A percentile compares a stretch with the other conserved stretches of the same genome.
phyloP scores from a whole-genome alignment of 306 rosid species.

The Vigna radiata region DNA sequence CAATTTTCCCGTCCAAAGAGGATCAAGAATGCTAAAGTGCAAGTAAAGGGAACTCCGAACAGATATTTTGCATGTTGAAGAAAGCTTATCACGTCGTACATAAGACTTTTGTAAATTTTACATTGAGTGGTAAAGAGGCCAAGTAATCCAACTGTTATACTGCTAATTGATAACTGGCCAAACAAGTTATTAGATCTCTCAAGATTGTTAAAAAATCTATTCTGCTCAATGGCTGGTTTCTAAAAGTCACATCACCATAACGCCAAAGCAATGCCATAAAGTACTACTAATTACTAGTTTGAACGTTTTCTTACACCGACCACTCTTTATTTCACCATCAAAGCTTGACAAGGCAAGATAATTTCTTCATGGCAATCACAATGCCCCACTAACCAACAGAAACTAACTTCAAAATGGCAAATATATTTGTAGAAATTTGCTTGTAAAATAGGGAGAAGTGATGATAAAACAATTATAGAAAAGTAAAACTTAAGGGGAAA shows the following conservation, averaged over 20 bases:
- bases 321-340: slow-evolving; percentile 25
- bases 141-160: slow-evolving; percentile 18
- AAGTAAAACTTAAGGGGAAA: neutral
- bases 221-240: slow-evolving; percentile 19
- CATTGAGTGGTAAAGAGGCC: slow-evolving; percentile 20
- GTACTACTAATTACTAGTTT: neutral
- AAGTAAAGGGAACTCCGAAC: neutral
- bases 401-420: slow-evolving; percentile 7
- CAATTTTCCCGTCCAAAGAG: neutral
- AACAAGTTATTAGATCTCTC: slow-evolving; percentile 31
- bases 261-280: slow-evolving; percentile 11
- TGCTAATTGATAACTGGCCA: slow-evolving; percentile 20
- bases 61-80: slow-evolving; percentile 10
- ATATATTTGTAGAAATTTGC: neutral
- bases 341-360: slow-evolving; percentile 13
- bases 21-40: neutral
- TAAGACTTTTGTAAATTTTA: neutral
- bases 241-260: slow-evolving; percentile 28
- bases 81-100: neutral
- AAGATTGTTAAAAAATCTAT: slow-evolving; percentile 11
- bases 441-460: neutral
- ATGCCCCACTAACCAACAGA: slow-evolving; percentile 23
- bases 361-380: slow-evolving; percentile 29
- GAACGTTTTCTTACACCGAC: slow-evolving; percentile 10
- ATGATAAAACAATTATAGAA: neutral